Evolutionary conservation across 1,284 basidiomycete genomes (phyloP), one percentile per base, ranked within the genome.

Genomic region (Sparassis latifolia): DNA sequence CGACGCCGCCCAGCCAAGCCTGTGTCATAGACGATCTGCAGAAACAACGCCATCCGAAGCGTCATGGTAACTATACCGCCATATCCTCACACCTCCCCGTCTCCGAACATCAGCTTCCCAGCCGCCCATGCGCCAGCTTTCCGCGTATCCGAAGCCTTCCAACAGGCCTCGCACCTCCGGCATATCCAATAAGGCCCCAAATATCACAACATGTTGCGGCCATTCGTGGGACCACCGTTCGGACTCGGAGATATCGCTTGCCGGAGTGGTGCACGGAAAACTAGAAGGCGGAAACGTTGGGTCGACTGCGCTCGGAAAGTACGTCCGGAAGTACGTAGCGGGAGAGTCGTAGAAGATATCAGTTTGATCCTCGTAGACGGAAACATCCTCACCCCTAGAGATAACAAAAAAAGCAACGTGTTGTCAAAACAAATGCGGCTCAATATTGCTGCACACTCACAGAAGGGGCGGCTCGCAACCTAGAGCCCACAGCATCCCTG

Each of bases 381-480:
- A 50, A 1, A 75, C 61, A 55, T 79, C 64, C 61, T 78, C 74
- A 12, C 76, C 71, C 45, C 84, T 86, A 58, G 50, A 50, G 35
- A 20, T 20, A 33, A 35, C 53, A 40, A 29, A 44, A 55, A 37
- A 52, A 59, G 49, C 27, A 53, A 46, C 52, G 44, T 38, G 2
- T 38, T 35, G 30, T 46, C 33, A 20, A 20, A 20, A 20, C 20
- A 20, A 49, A 52, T 44, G 49, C 43, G 29, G 45, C 35, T 46
- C 49, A 35, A 44, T 45, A 47, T 44, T 54, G 44, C 39, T 50
- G 44, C 12, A 44, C 27, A 67, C 79, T 60, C 67, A 92, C 89
- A 76, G 68, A 1, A 94, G 66, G 0, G 94, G 94, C 2, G 95
- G 95, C 61, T 97, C 94, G 62, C 95, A 98, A 3, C 89, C 88